Evolutionary conservation across 345 rosid genomes (phyloP).

Genomic region (Eucalyptus guilfoylei): DNA sequence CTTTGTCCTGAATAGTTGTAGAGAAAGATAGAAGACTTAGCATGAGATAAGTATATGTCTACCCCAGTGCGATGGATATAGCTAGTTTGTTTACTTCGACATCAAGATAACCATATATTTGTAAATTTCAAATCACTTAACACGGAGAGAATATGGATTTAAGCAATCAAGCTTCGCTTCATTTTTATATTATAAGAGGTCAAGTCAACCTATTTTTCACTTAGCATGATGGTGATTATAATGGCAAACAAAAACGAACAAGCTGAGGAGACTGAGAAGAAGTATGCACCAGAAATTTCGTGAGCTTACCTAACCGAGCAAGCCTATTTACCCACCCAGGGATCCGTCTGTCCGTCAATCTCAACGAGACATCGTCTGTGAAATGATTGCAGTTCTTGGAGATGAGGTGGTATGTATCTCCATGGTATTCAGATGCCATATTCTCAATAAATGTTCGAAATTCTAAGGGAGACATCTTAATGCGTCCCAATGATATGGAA

Average conservation of each 20-base stretch:
- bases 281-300: not conserved
- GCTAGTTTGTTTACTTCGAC: not conserved
- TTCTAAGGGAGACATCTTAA: constrained; percentile 34
- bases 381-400: constrained; percentile 82
- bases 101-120: not conserved
- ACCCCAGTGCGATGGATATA: not conserved
- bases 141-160: not conserved
- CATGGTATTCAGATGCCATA: constrained; percentile 63
- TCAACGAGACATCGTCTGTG: constrained; percentile 45
- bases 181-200: not conserved
- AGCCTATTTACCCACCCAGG: constrained; percentile 84
- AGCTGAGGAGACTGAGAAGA: not conserved
- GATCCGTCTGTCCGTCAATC: constrained; percentile 41
- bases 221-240: not conserved
- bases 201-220: not conserved
- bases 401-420: constrained; percentile 72
- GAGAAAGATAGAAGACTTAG: not conserved
- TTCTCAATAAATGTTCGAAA: constrained; percentile 49
- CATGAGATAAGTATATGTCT: not conserved
- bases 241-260: not conserved
- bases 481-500: constrained; percentile 31
- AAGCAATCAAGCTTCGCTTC: not conserved
- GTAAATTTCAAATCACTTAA: not conserved
- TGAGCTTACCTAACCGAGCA: constrained; percentile 52
- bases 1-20: not conserved